These are phyloP conservation scores for Xylaria palmicola DNA, from an alignment of 495 filamentous ascomycete genomes.

Conservation along the genomic window DNA sequence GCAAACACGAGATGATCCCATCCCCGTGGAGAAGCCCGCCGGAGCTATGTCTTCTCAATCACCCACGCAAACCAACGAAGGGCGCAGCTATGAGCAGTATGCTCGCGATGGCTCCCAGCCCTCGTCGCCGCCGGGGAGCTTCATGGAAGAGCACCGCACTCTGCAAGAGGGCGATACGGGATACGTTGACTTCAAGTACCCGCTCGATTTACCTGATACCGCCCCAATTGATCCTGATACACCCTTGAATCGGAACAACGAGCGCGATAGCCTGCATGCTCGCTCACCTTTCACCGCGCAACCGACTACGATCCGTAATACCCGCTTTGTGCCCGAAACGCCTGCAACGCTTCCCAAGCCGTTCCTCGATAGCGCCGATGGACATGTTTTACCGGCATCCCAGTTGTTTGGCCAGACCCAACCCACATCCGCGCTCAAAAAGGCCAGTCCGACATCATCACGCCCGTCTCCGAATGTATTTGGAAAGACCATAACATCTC, in stretches of 20 bases:
- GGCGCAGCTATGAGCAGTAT: conserved; percentile 44
- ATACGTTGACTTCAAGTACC: conserved; percentile 33
- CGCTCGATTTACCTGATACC: conserved; percentile 23
- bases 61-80: conserved; percentile 45
- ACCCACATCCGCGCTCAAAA: conserved; percentile 41
- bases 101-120: conserved; percentile 17
- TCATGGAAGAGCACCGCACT: conserved; percentile 23
- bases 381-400: conserved; percentile 39
- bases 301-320: neutral
- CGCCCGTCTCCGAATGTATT: conserved; percentile 47
- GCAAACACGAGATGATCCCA: conserved; percentile 15
- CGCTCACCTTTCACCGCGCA: conserved; percentile 19
- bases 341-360: conserved; percentile 41
- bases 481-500: conserved; percentile 35
- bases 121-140: conserved; percentile 21
- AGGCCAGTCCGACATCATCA: conserved; percentile 48
- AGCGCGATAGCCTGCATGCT: neutral
- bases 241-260: neutral
- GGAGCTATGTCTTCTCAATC: conserved; percentile 35
- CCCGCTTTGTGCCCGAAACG: conserved; percentile 38
- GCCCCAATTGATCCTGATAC: conserved; percentile 14
- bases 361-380: conserved; percentile 35
- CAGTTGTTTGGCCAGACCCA: conserved; percentile 48
- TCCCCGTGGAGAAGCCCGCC: conserved; percentile 12
- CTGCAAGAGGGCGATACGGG: conserved; percentile 37